phyloP scores from a whole-genome alignment of 148 eudicot genomes.

The Salicornia ramosissima region DNA sequence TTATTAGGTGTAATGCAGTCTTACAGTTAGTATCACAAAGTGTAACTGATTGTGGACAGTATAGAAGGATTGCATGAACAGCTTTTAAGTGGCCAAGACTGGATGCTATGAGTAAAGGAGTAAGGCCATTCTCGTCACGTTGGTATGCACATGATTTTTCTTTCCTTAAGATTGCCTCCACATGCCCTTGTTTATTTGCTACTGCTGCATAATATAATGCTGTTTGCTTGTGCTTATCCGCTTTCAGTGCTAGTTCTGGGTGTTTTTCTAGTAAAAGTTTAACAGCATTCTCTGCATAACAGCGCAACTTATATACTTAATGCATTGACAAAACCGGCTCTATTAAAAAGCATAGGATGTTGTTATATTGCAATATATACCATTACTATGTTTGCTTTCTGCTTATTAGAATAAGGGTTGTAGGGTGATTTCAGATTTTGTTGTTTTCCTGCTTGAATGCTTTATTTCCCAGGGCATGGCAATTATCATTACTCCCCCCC shows the following conservation, averaged over 20 bases:
- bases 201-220: conserved; percentile 46
- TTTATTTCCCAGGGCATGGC: too few relatives aligned
- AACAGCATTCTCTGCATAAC: conserved; percentile 31
- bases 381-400: too few relatives aligned
- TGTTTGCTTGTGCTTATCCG: conserved; percentile 34
- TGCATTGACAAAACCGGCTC: not conserved
- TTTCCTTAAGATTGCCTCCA: conserved; percentile 24
- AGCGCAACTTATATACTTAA: not conserved
- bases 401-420: too few relatives aligned
- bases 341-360: too few relatives aligned
- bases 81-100: conserved; percentile 30
- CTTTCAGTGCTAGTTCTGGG: conserved; percentile 32
- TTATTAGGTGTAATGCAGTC: conserved; percentile 33
- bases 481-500: too few relatives aligned
- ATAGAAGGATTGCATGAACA: conserved; percentile 31
- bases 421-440: too few relatives aligned
- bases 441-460: too few relatives aligned
- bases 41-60: conserved; percentile 36
- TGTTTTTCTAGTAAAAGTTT: conserved; percentile 33
- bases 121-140: conserved; percentile 36
- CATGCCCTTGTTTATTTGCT: conserved; percentile 29
- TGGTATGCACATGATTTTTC: conserved; percentile 36
- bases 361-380: too few relatives aligned
- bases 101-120: conserved; percentile 39
- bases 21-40: conserved; percentile 26